phyloP scores from a whole-genome alignment of 2,329 filamentous ascomycete genomes.

The Paecilomyces dactylethromorphus region DNA sequence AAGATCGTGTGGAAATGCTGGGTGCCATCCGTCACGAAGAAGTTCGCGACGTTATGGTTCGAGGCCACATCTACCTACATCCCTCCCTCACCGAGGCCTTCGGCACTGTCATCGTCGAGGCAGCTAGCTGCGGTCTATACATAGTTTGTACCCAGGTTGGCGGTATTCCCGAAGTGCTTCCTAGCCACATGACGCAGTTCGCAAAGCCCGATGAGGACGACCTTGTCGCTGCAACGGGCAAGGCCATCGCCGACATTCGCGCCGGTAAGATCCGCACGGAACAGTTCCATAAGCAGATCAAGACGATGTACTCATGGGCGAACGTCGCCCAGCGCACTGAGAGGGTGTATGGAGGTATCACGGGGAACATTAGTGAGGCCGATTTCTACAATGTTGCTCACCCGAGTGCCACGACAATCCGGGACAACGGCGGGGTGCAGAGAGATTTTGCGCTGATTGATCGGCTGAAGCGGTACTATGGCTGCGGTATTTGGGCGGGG shows the following conservation, averaged over 20 bases:
- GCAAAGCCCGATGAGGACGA: slow-evolving; percentile 96
- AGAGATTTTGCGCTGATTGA: slow-evolving; percentile 93
- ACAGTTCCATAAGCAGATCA: slow-evolving; percentile 91
- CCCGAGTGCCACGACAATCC: too few relatives aligned
- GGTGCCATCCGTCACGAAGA: slow-evolving; percentile 92
- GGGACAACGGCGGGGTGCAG: slow-evolving; percentile 67
- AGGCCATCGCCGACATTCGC: slow-evolving; percentile 79
- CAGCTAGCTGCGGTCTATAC: slow-evolving; percentile 89
- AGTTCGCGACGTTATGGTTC: slow-evolving; percentile 94
- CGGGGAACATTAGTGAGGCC: slow-evolving; percentile 74
- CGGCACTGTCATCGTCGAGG: slow-evolving; percentile 95
- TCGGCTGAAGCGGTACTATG: slow-evolving; percentile 90
- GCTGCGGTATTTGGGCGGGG: slow-evolving; percentile 96
- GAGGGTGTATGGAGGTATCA: slow-evolving; percentile 89
- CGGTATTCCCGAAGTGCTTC: slow-evolving; percentile 92
- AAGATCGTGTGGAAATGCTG: slow-evolving; percentile 87
- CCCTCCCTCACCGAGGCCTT: slow-evolving; percentile 95
- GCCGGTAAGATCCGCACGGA: slow-evolving; percentile 85
- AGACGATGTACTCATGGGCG: slow-evolving; percentile 98
- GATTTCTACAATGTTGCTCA: slow-evolving; percentile 90
- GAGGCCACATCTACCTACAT: slow-evolving; percentile 93
- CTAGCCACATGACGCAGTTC: slow-evolving; percentile 94
- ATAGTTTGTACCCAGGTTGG: slow-evolving; percentile 96
- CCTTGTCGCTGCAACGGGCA: slow-evolving; percentile 79
- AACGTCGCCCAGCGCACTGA: slow-evolving; percentile 92